Evolutionary conservation across 2,329 filamentous ascomycete species (phyloP), one percentile per base, ranked within the genome.

Genomic region (Stachybotrys elegans): DNA sequence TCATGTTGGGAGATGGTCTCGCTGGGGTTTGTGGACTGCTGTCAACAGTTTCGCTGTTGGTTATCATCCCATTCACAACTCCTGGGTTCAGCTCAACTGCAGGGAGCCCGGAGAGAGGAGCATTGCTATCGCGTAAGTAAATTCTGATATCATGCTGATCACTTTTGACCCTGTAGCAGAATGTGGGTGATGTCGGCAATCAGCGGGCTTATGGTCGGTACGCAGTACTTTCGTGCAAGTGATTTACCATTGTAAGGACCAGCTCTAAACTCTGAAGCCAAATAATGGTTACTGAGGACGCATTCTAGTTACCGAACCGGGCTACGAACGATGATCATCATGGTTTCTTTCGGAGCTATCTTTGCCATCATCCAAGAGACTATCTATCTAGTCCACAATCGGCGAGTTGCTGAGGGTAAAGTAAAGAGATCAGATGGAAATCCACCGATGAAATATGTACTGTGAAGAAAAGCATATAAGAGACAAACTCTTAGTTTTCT

Each of bases 31-130:
- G 6, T 76, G 72, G 72, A 76, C 73, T 4, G 58, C 60, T 0
- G 63, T 75, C 13, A 76, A 76, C 54, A 60, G 58, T 1, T 66
- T 76, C 29, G 70, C 72, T 0, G 72, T 76, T 2, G 69, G 72
- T 0, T 76, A 76, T 48, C 73, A 76, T 51, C 72, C 72, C 0
- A 61, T 72, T 1, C 71, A 75, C 44, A 76, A 75, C 52, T 66
- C 69, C 1, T 76, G 72, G 72, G 61, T 74, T 11, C 70, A 75
- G 48, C 53, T 75, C 7, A 77, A 76, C 51, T 75, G 71, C 51
- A 57, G 57, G 6, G 67, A 67, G 22, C 55, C 68, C 0, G 56
- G 65, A 1, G 72, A 76, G 51, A 55, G 71, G 37, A 76, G 70
- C 46, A 70, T 76, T 36, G 62, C 59, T 9, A 69, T 76, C 29